Evolutionary conservation across 2,329 filamentous ascomycete species (phyloP).

Genomic region (Aureobasidium lini): DNA sequence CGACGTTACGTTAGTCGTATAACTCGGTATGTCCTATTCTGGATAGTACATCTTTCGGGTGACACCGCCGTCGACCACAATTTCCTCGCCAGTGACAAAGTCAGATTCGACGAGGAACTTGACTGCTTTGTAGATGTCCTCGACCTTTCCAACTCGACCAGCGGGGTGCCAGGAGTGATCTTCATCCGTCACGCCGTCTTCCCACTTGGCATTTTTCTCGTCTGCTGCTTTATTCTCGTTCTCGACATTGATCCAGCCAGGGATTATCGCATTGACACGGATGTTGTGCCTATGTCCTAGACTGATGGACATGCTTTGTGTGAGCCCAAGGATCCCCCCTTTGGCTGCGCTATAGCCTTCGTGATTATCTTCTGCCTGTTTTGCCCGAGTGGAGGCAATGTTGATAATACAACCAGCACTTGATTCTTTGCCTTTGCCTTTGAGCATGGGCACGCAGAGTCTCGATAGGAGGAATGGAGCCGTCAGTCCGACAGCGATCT

Average conservation of each 20-base stretch:
- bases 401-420: slow-evolving; percentile 32
- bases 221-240: slow-evolving; percentile 37
- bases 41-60: slow-evolving; percentile 40
- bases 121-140: slow-evolving; percentile 37
- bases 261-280: slow-evolving; percentile 43
- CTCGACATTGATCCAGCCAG: slow-evolving; percentile 46
- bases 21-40: slow-evolving; percentile 15
- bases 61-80: slow-evolving; percentile 41
- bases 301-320: slow-evolving; percentile 42
- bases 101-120: slow-evolving; percentile 34
- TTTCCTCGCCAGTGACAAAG: slow-evolving; percentile 39
- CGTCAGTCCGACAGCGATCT: slow-evolving; percentile 24
- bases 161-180: slow-evolving; percentile 45
- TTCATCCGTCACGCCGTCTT: slow-evolving; percentile 37
- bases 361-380: slow-evolving; percentile 42
- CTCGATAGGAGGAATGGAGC: slow-evolving; percentile 23
- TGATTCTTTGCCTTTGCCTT: background rate
- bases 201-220: slow-evolving; percentile 36
- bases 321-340: slow-evolving; percentile 44
- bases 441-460: slow-evolving; percentile 22
- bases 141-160: slow-evolving; percentile 43
- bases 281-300: slow-evolving; percentile 37
- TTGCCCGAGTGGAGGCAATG: slow-evolving; percentile 44
- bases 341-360: slow-evolving; percentile 46
- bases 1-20: no score